Base-by-base conservation (phyloP, 2,329 filamentous ascomycete species). In the Catunica adiposa region DNA sequence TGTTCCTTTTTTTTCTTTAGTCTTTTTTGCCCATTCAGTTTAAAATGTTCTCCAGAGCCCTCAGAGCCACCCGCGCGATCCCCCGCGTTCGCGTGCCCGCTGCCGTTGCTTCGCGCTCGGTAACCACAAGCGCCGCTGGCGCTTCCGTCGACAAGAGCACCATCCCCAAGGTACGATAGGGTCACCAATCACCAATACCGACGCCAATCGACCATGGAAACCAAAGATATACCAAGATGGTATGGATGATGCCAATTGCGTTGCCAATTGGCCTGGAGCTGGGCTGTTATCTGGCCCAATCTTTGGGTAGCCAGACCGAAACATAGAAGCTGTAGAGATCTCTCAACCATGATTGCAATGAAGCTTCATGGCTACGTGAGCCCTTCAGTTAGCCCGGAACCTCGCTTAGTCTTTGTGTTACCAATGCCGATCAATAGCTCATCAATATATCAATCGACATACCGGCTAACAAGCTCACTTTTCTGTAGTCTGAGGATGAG, bases 81-180 rank as follows among this genome's bases (percentile, higher is more conserved):
- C 50, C 50, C 50, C 73, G 75, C 66, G 66, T 71, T 64, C 69
- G 71, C 61, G 68, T 69, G 61, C 68, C 71, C 55, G 66, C 69
- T 57, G 66, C 74, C 59, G 65, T 70, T 57, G 70, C 71, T 61
- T 73, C 76, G 68, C 81, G 90, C 69, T 80, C 80, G 64, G 92
- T 98, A 66, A 98, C 92, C 63, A 97, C 92, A 63, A 84, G 97
- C 73, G 92, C 92, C 62, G 92, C 92, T 63, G 90, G 86, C 65
- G 83, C 89, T 65, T 87, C 94, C 70, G 83, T 89, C 65, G 87
- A 90, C 70, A 86, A 86, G 76, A 58, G 54, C 44, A 76, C 80
- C 61, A 73, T 78, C 62, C 74, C 76, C 58, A 62, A 73, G 69
- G 71, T 73, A 64, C 64, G 70, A 38, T 44, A 34, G 51, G 34